Conservation (phyloP, 345 rosid species). For the Nephelium lappaceum region DNA sequence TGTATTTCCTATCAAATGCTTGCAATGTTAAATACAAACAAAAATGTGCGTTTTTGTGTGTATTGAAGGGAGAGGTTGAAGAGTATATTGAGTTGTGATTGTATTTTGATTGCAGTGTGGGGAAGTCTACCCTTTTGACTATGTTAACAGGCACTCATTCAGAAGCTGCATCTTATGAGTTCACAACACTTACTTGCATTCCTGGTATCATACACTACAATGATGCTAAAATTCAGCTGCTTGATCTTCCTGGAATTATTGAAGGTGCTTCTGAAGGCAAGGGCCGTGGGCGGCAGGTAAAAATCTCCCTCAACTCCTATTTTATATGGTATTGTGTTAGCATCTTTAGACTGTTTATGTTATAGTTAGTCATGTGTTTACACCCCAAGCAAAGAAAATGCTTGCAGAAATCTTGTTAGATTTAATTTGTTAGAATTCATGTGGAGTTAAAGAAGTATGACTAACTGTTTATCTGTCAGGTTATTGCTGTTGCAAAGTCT, state of each 20-base stretch:
- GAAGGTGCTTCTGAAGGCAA: constrained; percentile 99
- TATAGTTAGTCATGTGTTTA: background rate
- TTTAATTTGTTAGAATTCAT: background rate
- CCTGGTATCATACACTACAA: constrained; percentile 96
- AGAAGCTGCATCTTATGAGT: constrained; percentile 98
- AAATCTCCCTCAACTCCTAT: background rate
- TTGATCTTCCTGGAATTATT: constrained; percentile 99
- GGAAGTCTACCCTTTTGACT: constrained; percentile 94
- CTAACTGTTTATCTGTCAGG: constrained; percentile 54
- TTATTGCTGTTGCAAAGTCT: constrained; percentile 96
- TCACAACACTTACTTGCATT: constrained; percentile 95
- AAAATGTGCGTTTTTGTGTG: background rate
- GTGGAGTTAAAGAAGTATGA: constrained; percentile 9
- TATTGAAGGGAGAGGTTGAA: background rate
- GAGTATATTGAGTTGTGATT: constrained; percentile 2
- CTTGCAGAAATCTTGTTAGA: background rate
- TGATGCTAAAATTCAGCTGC: constrained; percentile 94
- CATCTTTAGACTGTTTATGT: background rate
- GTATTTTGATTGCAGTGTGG: constrained; percentile 65
- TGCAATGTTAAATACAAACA: background rate
- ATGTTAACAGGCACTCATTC: constrained; percentile 98
- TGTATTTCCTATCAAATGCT: background rate
- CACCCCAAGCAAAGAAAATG: background rate
- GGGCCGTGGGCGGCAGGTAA: constrained; percentile 98
- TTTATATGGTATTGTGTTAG: background rate